Conservation (phyloP, 345 rosid genomes). For the Eucalyptus sp. region DNA sequence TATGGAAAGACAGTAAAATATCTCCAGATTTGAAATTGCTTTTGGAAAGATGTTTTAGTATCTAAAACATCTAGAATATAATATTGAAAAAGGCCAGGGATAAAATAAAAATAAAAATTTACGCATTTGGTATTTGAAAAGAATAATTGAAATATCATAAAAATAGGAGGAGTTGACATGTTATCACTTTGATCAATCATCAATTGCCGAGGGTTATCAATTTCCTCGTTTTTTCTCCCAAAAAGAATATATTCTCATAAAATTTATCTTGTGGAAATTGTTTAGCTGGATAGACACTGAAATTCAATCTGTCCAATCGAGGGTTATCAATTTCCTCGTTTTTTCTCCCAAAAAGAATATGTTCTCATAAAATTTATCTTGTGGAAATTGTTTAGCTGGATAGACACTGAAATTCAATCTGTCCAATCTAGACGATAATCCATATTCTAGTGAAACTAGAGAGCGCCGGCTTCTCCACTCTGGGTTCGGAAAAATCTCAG, state of each 20-base stretch:
- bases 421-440: neutral
- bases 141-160: neutral
- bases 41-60: neutral
- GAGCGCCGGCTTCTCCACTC: neutral
- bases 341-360: neutral
- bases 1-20: neutral
- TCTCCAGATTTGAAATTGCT: neutral
- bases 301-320: neutral
- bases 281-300: neutral
- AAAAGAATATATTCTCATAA: neutral
- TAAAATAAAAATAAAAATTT: neutral
- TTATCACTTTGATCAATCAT: neutral
- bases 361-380: neutral
- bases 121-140: neutral
- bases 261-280: neutral
- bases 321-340: fast-evolving
- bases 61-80: neutral
- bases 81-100: neutral
- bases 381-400: neutral
- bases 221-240: fast-evolving
- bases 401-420: neutral
- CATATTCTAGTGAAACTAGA: neutral
- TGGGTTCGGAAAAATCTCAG: neutral
- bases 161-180: neutral
- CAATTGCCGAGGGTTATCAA: neutral